Conservation (phyloP, 129 eudicot species). For the Tagetes patula region DNA sequence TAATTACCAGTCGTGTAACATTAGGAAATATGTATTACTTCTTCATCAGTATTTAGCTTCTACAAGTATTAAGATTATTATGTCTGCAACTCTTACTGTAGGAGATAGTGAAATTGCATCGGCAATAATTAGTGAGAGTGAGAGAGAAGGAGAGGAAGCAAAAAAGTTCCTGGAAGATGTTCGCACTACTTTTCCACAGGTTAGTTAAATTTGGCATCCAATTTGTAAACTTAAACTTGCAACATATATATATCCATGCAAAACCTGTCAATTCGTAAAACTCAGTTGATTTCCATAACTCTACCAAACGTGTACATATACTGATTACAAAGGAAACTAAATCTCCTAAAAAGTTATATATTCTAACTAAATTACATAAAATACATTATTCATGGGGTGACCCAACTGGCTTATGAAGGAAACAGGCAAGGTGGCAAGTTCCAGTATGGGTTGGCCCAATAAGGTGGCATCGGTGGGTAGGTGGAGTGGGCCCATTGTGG, state of each 20-base stretch:
- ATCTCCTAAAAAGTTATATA: no score
- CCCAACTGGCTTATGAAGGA: no score
- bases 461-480: no score
- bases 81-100: slow-evolving; percentile 11
- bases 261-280: neutral
- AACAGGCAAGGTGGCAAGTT: no score
- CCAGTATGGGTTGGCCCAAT: no score
- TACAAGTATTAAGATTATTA: slow-evolving; percentile 8
- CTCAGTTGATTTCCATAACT: no score
- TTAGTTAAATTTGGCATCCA: slow-evolving; percentile 23
- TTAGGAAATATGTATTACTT: neutral
- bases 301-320: no score
- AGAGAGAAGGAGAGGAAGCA: slow-evolving; percentile 86
- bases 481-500: no score
- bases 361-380: no score
- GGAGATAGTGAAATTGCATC: slow-evolving; percentile 82
- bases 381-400: no score
- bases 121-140: slow-evolving; percentile 72
- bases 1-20: neutral
- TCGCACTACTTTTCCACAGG: slow-evolving; percentile 91
- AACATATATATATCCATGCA: neutral
- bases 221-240: neutral
- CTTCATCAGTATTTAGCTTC: neutral
- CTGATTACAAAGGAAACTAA: no score
- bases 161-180: slow-evolving; percentile 84